These are phyloP conservation scores for Aspergillus ustus DNA, from an alignment of 2,329 filamentous ascomycete species.

Conservation along the genomic window DNA sequence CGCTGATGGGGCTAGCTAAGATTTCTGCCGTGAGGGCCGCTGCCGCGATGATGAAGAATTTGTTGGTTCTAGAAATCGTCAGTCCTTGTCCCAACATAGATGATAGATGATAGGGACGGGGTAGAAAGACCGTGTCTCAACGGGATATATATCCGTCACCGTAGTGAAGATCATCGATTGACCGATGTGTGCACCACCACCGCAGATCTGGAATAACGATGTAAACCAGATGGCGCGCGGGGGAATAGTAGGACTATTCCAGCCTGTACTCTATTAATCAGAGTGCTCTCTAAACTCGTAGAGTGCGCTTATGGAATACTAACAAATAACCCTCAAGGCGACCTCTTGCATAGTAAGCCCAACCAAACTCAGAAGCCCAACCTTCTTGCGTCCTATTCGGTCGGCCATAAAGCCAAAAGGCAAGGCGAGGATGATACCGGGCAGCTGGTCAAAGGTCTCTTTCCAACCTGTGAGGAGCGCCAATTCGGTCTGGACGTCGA, in stretches of 20 bases:
- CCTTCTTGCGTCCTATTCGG: conserved; percentile 16
- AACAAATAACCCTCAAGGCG: conserved; percentile 11
- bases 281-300: background rate
- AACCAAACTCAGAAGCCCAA: conserved; percentile 15
- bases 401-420: conserved; percentile 23
- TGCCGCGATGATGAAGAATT: conserved; percentile 16
- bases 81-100: background rate
- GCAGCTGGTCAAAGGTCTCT: conserved; percentile 16
- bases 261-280: background rate
- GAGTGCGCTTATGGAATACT: background rate
- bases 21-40: conserved; percentile 15
- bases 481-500: conserved; percentile 21
- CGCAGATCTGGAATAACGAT: conserved; percentile 21
- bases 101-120: background rate
- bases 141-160: conserved; percentile 20
- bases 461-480: conserved; percentile 21
- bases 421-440: conserved; percentile 18
- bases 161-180: conserved; percentile 17
- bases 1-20: conserved; percentile 18
- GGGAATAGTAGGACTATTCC: conserved; percentile 2
- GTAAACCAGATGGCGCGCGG: conserved; percentile 20
- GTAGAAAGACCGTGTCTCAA: conserved; percentile 15
- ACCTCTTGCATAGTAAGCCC: conserved; percentile 15
- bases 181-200: conserved; percentile 18
- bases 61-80: conserved; percentile 7